Base-by-base conservation (phyloP, 106 monocot species). In the Triglochin maritima region DNA sequence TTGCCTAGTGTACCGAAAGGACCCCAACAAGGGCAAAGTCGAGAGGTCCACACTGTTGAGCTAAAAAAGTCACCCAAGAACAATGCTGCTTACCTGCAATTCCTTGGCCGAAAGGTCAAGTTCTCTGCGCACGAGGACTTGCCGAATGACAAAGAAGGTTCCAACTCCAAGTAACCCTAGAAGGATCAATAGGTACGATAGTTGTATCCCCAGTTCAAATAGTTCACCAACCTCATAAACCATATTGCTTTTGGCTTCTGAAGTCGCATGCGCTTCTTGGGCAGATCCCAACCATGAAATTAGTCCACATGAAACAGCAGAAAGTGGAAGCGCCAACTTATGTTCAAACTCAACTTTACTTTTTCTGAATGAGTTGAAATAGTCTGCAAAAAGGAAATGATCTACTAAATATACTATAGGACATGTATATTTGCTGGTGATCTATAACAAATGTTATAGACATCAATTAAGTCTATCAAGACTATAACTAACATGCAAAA, bases 61-160 rank as follows among this genome's bases (percentile, higher is more conserved):
- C 29, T 29, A 29, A 29, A 29, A 29, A 29, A 29, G 29, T 29
- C 29, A 29, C 29, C 9, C 11, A 55, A 45, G 44, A 44, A 56
- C 46, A n/a, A n/a, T 17, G 14, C 12, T 44, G 5, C 50, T 73
- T 80, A 85, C 89, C 65, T 89, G 94, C 46, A 95, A 54, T 78
- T 95, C 94, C 78, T 95, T 95, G 12, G 94, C 94, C 73, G 94
- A 95, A 65, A 95, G 89, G 60, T 95, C 94, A 66, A 95, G 89
- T 66, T 85, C 94, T 67, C 94, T 71, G 48, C 94, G 78, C 58
- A 95, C 83, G 72, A 95, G 90, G 70, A 90, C 90, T 68, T 95
- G 94, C 17, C 94, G 89, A 71, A 95, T 85, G 49, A 95, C 94
- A 79, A 75, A 87, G 59, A 95, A 95, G 14, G 85, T 78, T 7